Base-by-base conservation (phyloP, 257 asterid species). In the Gynochthodes officinalis region DNA sequence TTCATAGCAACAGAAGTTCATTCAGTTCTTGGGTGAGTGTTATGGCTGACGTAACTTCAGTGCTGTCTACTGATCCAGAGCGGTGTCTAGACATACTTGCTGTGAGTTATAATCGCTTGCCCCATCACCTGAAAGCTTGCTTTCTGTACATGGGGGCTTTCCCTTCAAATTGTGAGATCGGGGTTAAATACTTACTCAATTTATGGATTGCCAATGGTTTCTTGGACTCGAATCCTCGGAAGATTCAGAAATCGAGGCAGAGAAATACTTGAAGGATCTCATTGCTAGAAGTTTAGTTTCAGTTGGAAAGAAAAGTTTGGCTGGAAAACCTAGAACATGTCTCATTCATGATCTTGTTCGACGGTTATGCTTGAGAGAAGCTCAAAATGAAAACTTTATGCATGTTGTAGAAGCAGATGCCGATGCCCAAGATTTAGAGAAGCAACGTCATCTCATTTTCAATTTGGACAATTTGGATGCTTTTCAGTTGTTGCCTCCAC, bases 201-300 rank as follows among this genome's bases (percentile, higher is more conserved):
- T 19, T 80, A 33, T 84, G 82, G 86, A 39, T 75, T 30, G 89
- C 86, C 10, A 81, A 80, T 63, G 87, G 89, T 4, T 80, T 82
- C 70, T 33, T 82, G 43, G 11, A 73, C 27, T 39, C 55, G 23
- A 42, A 42, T 5, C 54, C 8, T 2, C 32, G 3, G 1, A 71
- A 39, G 23, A 63, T 50, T 23, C 12, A 66, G 16, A 83, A 78
- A 70, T 53, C 70, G 25, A 67, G 43, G 85, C 86, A 1, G 83
- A 77, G 64, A 80, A 82, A 28, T 79, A 44, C 54, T 73, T 84
- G 80, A 77, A 72, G 40, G 82, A 77, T 43, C 84, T 84, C 14
- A 77, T 80, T 16, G 75, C 35, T 18, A 77, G 86, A 73, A 80
- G 52, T 64, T 73, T 84, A 14, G 62, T 84, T 64, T 19, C 73